Evolutionary conservation across 225 moss, liverwort and hornwort genomes (phyloP).

Genomic region (Marchantia polymorpha): DNA sequence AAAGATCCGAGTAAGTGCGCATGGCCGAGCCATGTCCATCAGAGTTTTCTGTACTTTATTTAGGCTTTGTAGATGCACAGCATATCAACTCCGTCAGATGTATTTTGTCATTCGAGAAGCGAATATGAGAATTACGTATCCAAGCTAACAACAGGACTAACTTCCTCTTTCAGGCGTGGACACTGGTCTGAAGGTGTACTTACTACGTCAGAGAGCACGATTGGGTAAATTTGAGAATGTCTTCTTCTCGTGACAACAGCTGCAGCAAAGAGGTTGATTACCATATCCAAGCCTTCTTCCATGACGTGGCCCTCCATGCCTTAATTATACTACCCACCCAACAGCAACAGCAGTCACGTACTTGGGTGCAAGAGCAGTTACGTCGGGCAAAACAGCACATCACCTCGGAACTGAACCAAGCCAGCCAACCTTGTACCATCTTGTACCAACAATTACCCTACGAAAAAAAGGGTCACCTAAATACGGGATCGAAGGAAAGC

Average conservation of each 20-base stretch:
- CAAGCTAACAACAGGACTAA: no score
- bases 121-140: no score
- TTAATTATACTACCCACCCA: no score
- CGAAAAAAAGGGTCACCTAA: no score
- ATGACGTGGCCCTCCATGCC: no score
- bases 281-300: no score
- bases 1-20: conserved; percentile 41
- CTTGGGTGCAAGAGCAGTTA: neutral
- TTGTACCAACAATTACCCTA: neutral
- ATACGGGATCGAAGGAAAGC: neutral
- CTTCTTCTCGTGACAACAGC: neutral
- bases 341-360: neutral
- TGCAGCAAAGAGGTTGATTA: no score
- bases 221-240: neutral
- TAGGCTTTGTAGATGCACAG: no score
- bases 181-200: neutral
- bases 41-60: neutral
- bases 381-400: neutral
- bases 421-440: neutral
- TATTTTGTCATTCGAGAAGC: no score
- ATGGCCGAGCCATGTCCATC: neutral
- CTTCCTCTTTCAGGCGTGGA: neutral
- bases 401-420: neutral
- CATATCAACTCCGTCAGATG: no score
- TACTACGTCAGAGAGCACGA: neutral